A percentile compares a stretch with the other conserved stretches of the same genome.
Evolutionary conservation across 306 rosid genomes (phyloP).

Genomic region (Cucumis melo): DNA sequence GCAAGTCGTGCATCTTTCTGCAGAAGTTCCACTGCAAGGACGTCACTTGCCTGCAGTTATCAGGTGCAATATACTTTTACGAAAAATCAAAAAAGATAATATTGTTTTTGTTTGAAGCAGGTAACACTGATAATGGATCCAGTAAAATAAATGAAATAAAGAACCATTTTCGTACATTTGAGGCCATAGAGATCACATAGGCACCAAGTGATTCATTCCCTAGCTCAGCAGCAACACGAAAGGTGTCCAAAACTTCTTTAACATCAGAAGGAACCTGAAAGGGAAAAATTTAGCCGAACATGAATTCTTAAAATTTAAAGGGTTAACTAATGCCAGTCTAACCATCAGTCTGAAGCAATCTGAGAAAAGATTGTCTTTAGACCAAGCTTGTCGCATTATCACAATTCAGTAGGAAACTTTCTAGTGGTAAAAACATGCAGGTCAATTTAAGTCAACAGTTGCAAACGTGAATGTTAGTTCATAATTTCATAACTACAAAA

Average conservation of each 20-base stretch:
- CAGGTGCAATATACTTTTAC: neutral
- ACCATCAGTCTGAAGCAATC: neutral
- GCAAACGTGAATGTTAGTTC: neutral
- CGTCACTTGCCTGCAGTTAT: conserved; percentile 73
- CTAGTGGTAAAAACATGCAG: neutral
- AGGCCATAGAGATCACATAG: conserved; percentile 95
- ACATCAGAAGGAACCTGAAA: conserved; percentile 69
- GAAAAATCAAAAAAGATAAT: neutral
- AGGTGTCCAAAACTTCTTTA: conserved; percentile 73
- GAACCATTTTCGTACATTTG: conserved; percentile 36
- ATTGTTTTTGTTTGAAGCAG: conserved; percentile 1
- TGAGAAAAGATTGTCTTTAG: neutral
- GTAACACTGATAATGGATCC: neutral
- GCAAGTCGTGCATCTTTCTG: conserved; percentile 91
- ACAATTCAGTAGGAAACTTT: neutral
- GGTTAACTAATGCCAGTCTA: neutral
- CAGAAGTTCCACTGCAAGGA: conserved; percentile 89
- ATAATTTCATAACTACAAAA: neutral
- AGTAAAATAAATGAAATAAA: neutral
- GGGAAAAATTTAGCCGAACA: neutral
- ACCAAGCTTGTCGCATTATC: neutral
- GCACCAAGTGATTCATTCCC: conserved; percentile 88
- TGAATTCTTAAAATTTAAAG: neutral
- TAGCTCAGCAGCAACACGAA: conserved; percentile 71
- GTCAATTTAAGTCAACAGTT: neutral